Base-by-base conservation (phyloP, 1,284 basidiomycete species). In the Microbotryomycetes sp. region DNA sequence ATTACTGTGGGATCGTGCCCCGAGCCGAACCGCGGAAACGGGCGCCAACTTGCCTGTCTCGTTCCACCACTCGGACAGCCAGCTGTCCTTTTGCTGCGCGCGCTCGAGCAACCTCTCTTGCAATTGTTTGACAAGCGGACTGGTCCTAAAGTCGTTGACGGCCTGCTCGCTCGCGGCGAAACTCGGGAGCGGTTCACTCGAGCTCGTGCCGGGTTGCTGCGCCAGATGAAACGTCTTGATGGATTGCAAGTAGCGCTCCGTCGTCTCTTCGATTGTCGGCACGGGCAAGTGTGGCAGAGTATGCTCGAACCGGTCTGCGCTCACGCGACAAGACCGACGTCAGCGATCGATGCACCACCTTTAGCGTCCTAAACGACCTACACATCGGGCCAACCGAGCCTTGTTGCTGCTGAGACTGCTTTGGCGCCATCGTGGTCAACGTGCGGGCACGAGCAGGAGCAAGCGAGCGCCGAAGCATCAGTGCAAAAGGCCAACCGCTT, bases 61-160 rank as follows among this genome's bases (percentile, higher is more conserved):
- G 76, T 97, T 96, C 94, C 94, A 99, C 94, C 94, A 98, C 60
- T 96, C 91, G 57, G 82, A 82, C 31, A 99, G 81, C 94, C 94
- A 99, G 78, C 82, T 93, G 69, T 83, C 83, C 61, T 75, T 76
- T 24, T 74, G 73, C 28, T 68, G 63, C 0, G 90, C 89, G 4
- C 92, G 83, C 28, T 81, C 80, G 72, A 90, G 79, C 45, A 97
- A 81, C 4, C 94, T 81, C 59, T 79, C 76, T 77, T 97, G 93
- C n/a, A 97, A 81, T 61, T 84, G 82, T 47, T 82, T 80, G 7
- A 86, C 84, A 59, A 85, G 81, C 0, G 85, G 82, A 0, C 87
- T 88, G 23, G 79, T 73, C 27, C 88, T 78, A 74, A 97, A 97
- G 3, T 80, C 78, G 23, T 84, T 77, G 11, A 92, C 87, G 18